Evolutionary conservation across 1,284 basidiomycete species (phyloP).

Genomic region (Sanguinoderma infundibulare): DNA sequence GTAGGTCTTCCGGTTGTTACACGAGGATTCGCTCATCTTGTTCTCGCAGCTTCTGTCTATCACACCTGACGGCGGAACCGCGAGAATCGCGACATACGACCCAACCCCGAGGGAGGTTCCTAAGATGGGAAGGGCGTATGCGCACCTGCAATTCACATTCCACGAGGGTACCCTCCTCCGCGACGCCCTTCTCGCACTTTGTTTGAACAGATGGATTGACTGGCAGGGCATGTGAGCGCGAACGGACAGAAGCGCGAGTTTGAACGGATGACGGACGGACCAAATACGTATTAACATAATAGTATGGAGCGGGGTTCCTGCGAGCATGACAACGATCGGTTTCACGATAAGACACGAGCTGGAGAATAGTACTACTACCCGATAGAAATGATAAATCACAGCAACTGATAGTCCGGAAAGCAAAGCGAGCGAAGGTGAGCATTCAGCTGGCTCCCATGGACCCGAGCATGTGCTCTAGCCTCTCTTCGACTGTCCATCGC

Average conservation of each 20-base stretch:
- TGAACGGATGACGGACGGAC: constrained; percentile 17
- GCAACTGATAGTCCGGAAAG: constrained; percentile 17
- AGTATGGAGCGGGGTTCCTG: constrained; percentile 8
- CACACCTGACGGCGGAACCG: constrained; percentile 38
- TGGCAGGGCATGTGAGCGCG: constrained; percentile 41
- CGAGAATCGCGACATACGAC: constrained; percentile 57
- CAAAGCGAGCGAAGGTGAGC: constrained; percentile 8
- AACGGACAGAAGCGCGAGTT: neutral
- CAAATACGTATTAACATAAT: constrained; percentile 25
- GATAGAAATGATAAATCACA: constrained; percentile 22
- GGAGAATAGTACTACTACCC: constrained; percentile 11
- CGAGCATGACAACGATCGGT: constrained; percentile 12
- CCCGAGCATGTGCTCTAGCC: constrained; percentile 74
- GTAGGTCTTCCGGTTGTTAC: constrained; percentile 39
- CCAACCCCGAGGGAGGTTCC: constrained; percentile 50
- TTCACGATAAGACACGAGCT: constrained; percentile 16
- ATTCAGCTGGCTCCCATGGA: constrained; percentile 43
- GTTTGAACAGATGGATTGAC: constrained; percentile 77
- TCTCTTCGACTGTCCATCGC: constrained; percentile 76
- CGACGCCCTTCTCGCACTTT: constrained; percentile 66
- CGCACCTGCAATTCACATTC: constrained; percentile 65
- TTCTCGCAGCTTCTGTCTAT: constrained; percentile 20
- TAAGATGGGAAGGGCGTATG: constrained; percentile 62
- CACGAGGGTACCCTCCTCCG: constrained; percentile 61
- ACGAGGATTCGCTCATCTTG: neutral